Base-by-base conservation (phyloP, 2,329 filamentous ascomycete genomes). In the Cladosporium sp. region DNA sequence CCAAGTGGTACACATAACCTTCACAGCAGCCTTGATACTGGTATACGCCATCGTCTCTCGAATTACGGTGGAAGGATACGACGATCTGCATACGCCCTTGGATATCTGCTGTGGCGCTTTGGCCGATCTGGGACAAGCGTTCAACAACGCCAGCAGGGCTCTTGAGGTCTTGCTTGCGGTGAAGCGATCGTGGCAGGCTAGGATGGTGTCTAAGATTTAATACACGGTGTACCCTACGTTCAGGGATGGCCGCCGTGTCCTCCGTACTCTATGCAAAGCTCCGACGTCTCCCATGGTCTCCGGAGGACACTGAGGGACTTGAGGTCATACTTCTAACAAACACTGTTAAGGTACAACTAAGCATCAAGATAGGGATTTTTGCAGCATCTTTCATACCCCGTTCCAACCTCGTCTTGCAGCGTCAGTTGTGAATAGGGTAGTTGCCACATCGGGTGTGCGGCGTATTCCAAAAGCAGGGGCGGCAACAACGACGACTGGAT, bases 91-190 rank as follows among this genome's bases (percentile, higher is more conserved):
- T 3, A 26, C n/a, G 2, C 12, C 32, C 18, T 21, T 58, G 21
- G 55, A 58, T 34, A 26, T 28, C 21, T 58, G 55, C 24, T 58
- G 55, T 34, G 32, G 15, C n/a, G 55, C 55, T 2, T 7, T 58
- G 32, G 55, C 55, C 0, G 55, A 58, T 41, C 4, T 58, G 3
- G 55, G 55, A 26, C n/a, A 36, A 26, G 34, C 55, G 0, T 58
- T 24, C 55, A 34, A 38, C 21, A 58, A 34, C 10, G 34, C 55
- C 7, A 24, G 34, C 6, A 36, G 55, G 14, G 55, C 55, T 15
- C 30, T 58, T 12, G 55, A 58, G 6, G 34, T 58, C 21, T 41
- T 58, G 12, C 55, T 58, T 28, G 55, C 55, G 32, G 55, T 41
- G 14, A 58, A 58, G 21, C 15, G 55, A 4, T 36, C n/a, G 34